Evolutionary conservation across 208 protist genomes (phyloP), one percentile per base, ranked within the genome.

Genomic region (Crithidia thermophila): DNA sequence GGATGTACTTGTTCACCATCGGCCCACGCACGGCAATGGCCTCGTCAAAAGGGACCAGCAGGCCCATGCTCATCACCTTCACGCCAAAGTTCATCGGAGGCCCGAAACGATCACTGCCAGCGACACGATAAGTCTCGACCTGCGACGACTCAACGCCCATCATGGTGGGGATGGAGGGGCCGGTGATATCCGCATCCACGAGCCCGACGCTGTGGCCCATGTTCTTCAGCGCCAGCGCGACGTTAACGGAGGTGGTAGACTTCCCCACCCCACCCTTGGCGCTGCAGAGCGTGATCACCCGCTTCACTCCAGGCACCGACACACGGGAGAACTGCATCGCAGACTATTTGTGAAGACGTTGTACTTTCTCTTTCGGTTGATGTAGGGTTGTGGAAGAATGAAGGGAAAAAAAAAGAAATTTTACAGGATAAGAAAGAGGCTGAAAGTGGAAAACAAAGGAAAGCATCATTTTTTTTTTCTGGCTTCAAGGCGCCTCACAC

Each of bases 221-320:
- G 65, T 92, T 91, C 58, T 88, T 93, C 28, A 98, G 73, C 23
- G 93, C 88, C 20, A 97, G 69, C 25, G 93, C 91, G 8, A 97
- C 77, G 69, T 97, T 97, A 4, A 95, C 88, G 10, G 84, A 83
- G 14, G 89, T 94, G 20, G 95, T 98, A 20, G 82, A 93, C 76
- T 98, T 98, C 6, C 95, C 95, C 39, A 98, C 95, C n/a, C 95
- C 95, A 40, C 95, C 95, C 72, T 98, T 98, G 43, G 88, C 91
- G 53, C 90, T 97, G 31, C 88, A 94, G 20, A 97, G 61, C 23
- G 89, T 94, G 58, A 98, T 79, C 28, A 96, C 85, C 42, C 92
- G 70, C 66, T 88, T 84, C 4, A 94, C 55, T 36, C 91, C 91
- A 3, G 88, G 88, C 52, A 96, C 85, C 0, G 67, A 74, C 3